Percentiles rank a stretch among this genome's conserved stretches.
Conservation (phyloP, 371 early-diverging fungal genomes). For the Circinella umbellata region DNA sequence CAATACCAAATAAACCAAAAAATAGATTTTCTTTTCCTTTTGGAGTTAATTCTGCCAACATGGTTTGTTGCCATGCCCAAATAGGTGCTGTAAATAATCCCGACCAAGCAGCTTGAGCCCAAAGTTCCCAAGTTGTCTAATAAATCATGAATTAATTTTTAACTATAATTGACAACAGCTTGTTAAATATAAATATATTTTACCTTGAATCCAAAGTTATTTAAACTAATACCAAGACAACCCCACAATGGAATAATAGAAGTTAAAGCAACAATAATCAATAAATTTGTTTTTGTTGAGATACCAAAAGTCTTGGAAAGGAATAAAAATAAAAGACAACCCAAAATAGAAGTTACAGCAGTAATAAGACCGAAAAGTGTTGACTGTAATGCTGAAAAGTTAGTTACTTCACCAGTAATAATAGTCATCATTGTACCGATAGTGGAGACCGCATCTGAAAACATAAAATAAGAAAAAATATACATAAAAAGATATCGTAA, state of each 20-base stretch:
- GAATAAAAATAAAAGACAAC: constrained; percentile 52
- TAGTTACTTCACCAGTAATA: constrained; percentile 47
- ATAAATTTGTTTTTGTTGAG: constrained; percentile 46
- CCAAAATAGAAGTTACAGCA: constrained; percentile 51
- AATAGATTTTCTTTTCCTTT: constrained; percentile 64
- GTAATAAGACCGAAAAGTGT: constrained; percentile 49
- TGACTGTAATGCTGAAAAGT: constrained; percentile 41
- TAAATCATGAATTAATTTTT: too few species aligned
- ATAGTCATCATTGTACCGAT: constrained; percentile 48
- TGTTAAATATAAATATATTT: too few species aligned
- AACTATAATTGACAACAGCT: too few species aligned
- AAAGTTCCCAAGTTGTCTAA: constrained; percentile 53
- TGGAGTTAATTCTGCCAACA: constrained; percentile 64
- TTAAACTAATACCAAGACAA: constrained; percentile 50
- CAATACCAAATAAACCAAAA: constrained; percentile 65
- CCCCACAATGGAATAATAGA: constrained; percentile 49
- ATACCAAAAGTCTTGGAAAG: constrained; percentile 37
- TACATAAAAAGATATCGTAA: constrained; percentile 56
- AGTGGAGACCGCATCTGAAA: constrained; percentile 64
- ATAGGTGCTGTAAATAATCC: constrained; percentile 65
- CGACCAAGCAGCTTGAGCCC: constrained; percentile 56
- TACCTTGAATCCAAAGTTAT: constrained; percentile 46
- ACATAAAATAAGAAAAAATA: constrained; percentile 62
- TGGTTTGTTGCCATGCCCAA: constrained; percentile 61
- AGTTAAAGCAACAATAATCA: constrained; percentile 39